Conservation (phyloP, 805 yeast genomes). For the Starmerella scarabaei region DNA sequence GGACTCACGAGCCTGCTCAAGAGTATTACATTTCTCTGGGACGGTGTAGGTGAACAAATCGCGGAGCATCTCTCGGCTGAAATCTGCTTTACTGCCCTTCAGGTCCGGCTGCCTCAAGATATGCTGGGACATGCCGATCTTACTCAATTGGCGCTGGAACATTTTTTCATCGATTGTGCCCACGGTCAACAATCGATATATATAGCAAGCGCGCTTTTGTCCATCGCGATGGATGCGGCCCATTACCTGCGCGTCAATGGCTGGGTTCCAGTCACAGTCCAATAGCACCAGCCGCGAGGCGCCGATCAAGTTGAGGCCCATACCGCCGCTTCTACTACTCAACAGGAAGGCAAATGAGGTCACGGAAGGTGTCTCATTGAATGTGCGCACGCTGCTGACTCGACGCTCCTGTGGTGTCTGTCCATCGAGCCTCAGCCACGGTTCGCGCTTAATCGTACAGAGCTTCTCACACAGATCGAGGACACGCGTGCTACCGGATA, state of each 20-base stretch:
- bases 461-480: constrained; percentile 59
- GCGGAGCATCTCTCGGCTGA: constrained; percentile 52
- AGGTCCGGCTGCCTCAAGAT: constrained; percentile 36
- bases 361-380: constrained; percentile 39
- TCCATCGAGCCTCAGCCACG: constrained; percentile 67
- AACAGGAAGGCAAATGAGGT: constrained; percentile 52
- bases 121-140: constrained; percentile 61
- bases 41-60: constrained; percentile 55
- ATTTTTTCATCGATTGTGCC: constrained; percentile 87
- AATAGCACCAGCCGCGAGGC: constrained; percentile 74
- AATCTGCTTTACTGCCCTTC: constrained; percentile 33
- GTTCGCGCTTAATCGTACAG: constrained; percentile 36
- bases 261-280: constrained; percentile 97
- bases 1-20: constrained; percentile 32
- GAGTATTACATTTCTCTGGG: constrained; percentile 52
- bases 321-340: constrained; percentile 88
- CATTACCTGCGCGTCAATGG: constrained; percentile 87
- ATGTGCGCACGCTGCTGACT: constrained; percentile 50
- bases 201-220: constrained; percentile 60
- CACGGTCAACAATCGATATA: constrained; percentile 71
- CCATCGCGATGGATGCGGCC: constrained; percentile 94
- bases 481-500: constrained; percentile 80
- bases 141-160: constrained; percentile 79
- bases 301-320: constrained; percentile 80
- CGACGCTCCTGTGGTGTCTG: constrained; percentile 58